Evolutionary conservation across 495 filamentous ascomycete genomes (phyloP).

Genomic region (Neurospora sp.): DNA sequence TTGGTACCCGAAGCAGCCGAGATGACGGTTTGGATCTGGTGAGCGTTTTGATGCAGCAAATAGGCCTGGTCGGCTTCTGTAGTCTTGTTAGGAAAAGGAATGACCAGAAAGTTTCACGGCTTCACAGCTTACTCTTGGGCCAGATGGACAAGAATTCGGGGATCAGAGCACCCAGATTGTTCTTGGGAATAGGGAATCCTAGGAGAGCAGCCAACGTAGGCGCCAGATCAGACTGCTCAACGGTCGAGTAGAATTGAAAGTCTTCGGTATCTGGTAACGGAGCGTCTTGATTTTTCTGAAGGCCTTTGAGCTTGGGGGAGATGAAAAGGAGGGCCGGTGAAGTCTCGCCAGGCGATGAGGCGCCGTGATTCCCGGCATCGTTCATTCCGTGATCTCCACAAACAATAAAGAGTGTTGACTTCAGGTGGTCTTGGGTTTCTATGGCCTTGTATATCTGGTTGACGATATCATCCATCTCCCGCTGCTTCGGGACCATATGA

Average conservation of each 20-base stretch:
- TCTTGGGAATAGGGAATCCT: conserved; percentile 82
- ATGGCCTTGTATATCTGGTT: conserved; percentile 66
- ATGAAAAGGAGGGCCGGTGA: conserved; percentile 87
- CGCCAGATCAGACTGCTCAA: conserved; percentile 89
- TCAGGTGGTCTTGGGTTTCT: conserved; percentile 53
- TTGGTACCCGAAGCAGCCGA: conserved; percentile 54
- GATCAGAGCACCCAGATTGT: conserved; percentile 85
- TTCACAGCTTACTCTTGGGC: conserved; percentile 35
- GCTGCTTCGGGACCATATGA: conserved; percentile 87
- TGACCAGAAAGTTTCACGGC: not conserved
- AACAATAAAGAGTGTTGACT: conserved; percentile 72
- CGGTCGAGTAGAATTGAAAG: conserved; percentile 68
- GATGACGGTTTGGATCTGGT: conserved; percentile 66
- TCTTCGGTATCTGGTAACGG: conserved; percentile 40
- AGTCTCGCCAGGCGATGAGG: conserved; percentile 85
- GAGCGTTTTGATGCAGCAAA: conserved; percentile 63
- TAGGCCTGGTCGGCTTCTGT: conserved; percentile 48
- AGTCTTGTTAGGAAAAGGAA: conserved; percentile 6
- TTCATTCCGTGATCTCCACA: conserved; percentile 99
- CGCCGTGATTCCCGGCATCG: conserved; percentile 94
- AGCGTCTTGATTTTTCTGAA: conserved; percentile 32
- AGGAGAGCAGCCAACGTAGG: conserved; percentile 82
- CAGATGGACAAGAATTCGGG: conserved; percentile 68
- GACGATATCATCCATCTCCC: conserved; percentile 86
- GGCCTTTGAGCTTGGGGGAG: conserved; percentile 65